These are phyloP conservation scores for Euphorbia pulcherrima DNA, from an alignment of 345 rosid species.

Conservation along the genomic window DNA sequence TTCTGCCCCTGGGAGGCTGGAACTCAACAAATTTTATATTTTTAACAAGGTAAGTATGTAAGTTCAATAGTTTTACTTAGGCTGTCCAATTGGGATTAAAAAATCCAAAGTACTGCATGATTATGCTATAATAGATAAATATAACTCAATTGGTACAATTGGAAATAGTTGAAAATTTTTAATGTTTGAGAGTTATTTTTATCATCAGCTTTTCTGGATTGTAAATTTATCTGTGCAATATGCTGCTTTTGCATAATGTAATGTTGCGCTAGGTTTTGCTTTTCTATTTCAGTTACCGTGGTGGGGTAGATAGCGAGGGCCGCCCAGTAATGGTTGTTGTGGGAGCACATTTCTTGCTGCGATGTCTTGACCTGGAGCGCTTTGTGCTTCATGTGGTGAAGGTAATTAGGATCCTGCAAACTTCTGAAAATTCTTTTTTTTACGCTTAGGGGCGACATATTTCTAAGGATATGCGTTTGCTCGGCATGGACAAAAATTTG, in stretches of 20 bases:
- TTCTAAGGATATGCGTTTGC: too few species aligned
- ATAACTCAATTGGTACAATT: background rate
- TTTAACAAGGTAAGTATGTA: background rate
- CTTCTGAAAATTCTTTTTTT: background rate
- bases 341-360: constrained; percentile 92
- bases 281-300: constrained; percentile 68
- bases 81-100: background rate
- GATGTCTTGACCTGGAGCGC: constrained; percentile 92
- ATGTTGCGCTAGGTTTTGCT: constrained; percentile 18
- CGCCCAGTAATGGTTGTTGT: constrained; percentile 95
- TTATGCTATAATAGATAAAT: background rate
- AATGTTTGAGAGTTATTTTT: background rate
- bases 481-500: too few species aligned
- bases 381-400: constrained; percentile 76
- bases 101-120: background rate
- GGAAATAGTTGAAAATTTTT: background rate
- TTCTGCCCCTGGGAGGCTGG: background rate
- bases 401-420: constrained; percentile 35
- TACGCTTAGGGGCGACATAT: background rate
- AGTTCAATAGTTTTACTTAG: background rate
- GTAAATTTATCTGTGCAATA: constrained; percentile 2
- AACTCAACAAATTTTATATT: background rate
- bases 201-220: background rate
- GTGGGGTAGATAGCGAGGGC: constrained; percentile 95
- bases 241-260: constrained; percentile 9